Evolutionary conservation across 768 basidiomycete species (phyloP), one percentile per base, ranked within the genome.

Genomic region (Phlebiopsis gigantea): DNA sequence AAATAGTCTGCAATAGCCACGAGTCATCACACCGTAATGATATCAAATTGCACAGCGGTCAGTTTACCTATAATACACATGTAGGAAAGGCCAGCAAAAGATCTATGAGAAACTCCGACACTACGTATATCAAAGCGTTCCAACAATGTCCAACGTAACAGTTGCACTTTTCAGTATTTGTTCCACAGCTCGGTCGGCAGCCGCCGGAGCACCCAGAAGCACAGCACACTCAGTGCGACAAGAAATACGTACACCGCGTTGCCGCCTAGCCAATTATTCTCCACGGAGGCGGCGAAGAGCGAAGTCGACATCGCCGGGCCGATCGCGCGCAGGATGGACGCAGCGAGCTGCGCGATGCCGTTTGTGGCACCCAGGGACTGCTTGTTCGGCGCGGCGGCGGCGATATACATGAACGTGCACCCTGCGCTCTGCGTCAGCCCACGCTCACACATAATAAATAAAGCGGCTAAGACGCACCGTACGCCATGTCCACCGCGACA

Each of bases 271-370:
- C 81, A 68, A 41, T 76, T 70, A 39, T 64, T 65, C 56, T 81
- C 68, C 7, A 79, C 48, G 0, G 82, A 82, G 0, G 81, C 60
- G 0, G 85, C 78, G 60, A 82, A 85, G 15, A 85, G 66, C 0
- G 84, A 83, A 2, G 81, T 77, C 5, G 83, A 76, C 19, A 77
- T 61, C 12, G 79, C 73, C 0, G 84, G 84, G 1, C 79, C 80
- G 7, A 84, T 63, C 0, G 81, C 72, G 28, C 83, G 74, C 61
- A 77, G 71, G 4, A 74, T 67, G 0, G 78, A 80, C 2, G 73
- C 72, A 5, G 76, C 65, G 64, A 81, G 79, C 65, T 87, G 83
- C 4, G 75, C 81, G 31, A 84, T 58, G 2, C 83, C 81, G 57
- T 82, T 83, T 14, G 75, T 74, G 2, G 80, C 74, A 1, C 79